A percentile compares a stretch with the other conserved stretches of the same genome.
phyloP scores from a whole-genome alignment of 768 basidiomycete species.

The Phanerochaete sordida region DNA sequence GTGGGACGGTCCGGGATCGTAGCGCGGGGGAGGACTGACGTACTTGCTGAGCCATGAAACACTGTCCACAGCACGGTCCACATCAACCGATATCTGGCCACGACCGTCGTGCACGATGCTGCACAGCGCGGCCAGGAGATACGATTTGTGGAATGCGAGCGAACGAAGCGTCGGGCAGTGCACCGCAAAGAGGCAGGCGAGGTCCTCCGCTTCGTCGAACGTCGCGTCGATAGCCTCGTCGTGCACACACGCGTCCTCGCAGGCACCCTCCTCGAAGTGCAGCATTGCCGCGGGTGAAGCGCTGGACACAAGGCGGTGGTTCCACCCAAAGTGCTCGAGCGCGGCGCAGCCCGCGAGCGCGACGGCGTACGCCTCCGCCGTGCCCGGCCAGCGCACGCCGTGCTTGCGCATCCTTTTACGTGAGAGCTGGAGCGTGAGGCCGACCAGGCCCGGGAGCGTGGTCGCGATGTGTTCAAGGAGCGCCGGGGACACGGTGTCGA shows the following conservation, averaged over 20 bases:
- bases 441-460: constrained; percentile 5
- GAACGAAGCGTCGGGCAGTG: neutral
- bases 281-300: neutral
- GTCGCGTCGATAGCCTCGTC: neutral
- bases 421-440: constrained; percentile 1
- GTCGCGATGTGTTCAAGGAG: constrained; percentile 1
- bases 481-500: neutral
- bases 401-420: neutral
- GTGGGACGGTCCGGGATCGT: too few species aligned
- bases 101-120: neutral
- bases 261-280: constrained; percentile 4
- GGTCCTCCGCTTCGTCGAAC: neutral
- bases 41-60: too few species aligned
- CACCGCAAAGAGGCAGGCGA: neutral
- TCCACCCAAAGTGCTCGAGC: constrained; percentile 11
- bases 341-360: neutral
- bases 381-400: neutral
- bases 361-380: constrained; percentile 9
- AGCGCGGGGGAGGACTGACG: too few species aligned
- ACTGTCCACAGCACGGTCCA: too few species aligned
- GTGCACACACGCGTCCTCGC: neutral
- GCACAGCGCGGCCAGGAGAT: neutral
- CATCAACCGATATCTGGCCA: neutral
- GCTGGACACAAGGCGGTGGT: neutral
- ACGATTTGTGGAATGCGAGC: neutral